Evolutionary conservation across 352 stramenopile genomes (phyloP), one percentile per base, ranked within the genome.

Genomic region (Phytophthora kernoviae): DNA sequence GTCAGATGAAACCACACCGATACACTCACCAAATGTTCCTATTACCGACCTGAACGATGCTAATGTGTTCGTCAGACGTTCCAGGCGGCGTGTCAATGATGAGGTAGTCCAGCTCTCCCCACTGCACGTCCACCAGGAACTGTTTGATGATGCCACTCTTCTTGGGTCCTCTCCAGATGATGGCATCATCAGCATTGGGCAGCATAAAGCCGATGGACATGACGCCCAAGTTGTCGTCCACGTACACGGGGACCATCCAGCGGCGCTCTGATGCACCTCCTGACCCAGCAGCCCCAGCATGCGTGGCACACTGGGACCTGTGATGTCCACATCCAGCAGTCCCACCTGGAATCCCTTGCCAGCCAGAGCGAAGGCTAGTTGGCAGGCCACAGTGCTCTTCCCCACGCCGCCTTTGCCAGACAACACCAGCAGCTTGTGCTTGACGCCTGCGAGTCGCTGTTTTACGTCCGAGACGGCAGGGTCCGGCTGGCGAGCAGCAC

Each of bases 71-170:
- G 68, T 99, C 98, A 30, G 93, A 99, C 15, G 98, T 99, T 42
- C 98, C 98, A 7, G 98, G 98, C 4, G 98, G 98, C 61, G 97
- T 99, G 77, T 99, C 98, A 34, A 99, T 97, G 66, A 99, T 98
- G 36, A 99, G 79, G 71, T 99, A 99, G 83, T 99, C 98, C 39
- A 99, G 89, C 32, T 98, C 81, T 15, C 97, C 98, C 98, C 98
- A 99, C 79, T 99, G 95, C 12, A 99, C 98, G 62, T 99, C 95
- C 14, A 98, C 99, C 32, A 99, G 85, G 75, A 99, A 99, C 81
- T 99, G 98, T 82, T 99, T 99, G 80, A 99, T 99, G 34, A 99
- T 91, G 34, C 95, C 98, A 79, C 99, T 99, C 80, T 99, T 99
- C 75, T 98, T 95, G 10, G 98, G 98, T 17, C 98, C 98, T 54